Conservation (phyloP, 192 early-diverging fungal genomes). For the Entomortierella parvispora region DNA sequence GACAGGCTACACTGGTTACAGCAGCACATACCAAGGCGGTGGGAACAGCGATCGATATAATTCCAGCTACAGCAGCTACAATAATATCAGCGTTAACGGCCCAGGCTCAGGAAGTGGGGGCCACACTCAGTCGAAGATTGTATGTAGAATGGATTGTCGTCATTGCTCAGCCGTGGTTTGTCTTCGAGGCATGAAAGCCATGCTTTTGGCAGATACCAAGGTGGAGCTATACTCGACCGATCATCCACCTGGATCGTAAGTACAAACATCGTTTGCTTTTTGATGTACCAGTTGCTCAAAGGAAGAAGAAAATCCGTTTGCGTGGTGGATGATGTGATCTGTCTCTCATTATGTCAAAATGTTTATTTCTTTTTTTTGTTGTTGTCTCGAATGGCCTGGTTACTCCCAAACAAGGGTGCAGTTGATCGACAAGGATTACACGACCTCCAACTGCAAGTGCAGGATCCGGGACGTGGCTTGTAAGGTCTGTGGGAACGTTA, state of each 20-base stretch:
- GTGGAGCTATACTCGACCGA: slow-evolving; percentile 83
- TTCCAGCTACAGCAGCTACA: slow-evolving; percentile 14
- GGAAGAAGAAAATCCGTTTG: too few relatives aligned
- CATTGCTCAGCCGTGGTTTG: slow-evolving; percentile 73
- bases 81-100: not conserved
- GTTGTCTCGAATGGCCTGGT: not conserved
- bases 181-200: slow-evolving; percentile 78
- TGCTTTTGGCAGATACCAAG: slow-evolving; percentile 73
- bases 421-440: slow-evolving; percentile 75
- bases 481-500: slow-evolving; percentile 70
- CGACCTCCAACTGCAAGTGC: slow-evolving; percentile 75
- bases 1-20: slow-evolving; percentile 8
- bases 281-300: too few relatives aligned
- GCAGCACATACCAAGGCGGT: slow-evolving; percentile 16
- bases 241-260: slow-evolving; percentile 75
- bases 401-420: slow-evolving; percentile 55
- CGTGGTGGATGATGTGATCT: too few relatives aligned
- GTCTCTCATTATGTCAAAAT: too few relatives aligned
- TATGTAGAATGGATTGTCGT: slow-evolving; percentile 72
- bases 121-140: slow-evolving; percentile 61
- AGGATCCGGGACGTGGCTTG: slow-evolving; percentile 80
- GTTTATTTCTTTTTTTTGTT: slow-evolving; percentile 9
- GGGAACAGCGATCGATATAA: slow-evolving; percentile 18
- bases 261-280: too few relatives aligned
- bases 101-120: slow-evolving; percentile 9